A percentile compares a stretch with the other conserved stretches of the same genome.
phyloP scores from a whole-genome alignment of 257 asterid genomes.

The Voacanga thouarsii region DNA sequence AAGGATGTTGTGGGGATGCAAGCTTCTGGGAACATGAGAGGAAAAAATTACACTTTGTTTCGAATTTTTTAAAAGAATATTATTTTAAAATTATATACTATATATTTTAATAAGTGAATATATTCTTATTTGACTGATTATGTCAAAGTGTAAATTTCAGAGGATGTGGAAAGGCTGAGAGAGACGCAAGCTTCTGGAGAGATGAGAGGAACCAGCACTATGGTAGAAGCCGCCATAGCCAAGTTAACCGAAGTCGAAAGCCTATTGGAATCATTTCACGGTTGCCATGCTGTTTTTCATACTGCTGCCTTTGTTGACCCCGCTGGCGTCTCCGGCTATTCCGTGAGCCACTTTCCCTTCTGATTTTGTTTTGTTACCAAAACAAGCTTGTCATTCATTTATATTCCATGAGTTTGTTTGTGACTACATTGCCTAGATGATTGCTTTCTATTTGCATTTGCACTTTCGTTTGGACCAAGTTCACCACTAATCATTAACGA shows the following conservation, averaged over 20 bases:
- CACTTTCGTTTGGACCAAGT: no score
- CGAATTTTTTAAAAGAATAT: no score
- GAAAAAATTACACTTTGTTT: no score
- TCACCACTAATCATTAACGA: no score
- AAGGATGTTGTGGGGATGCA: no score
- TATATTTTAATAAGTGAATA: no score
- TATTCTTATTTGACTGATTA: no score
- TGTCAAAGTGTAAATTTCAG: conserved; percentile 38
- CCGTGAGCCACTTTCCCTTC: conserved; percentile 44
- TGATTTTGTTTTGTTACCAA: not conserved
- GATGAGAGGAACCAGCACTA: conserved; percentile 50
- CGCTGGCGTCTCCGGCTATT: conserved; percentile 81
- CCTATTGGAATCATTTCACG: conserved; percentile 62
- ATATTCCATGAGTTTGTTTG: no score
- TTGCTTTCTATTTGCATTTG: no score
- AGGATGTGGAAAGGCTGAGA: conserved; percentile 77
- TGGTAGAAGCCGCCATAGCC: conserved; percentile 70
- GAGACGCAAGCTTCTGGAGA: conserved; percentile 83
- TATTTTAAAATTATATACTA: no score
- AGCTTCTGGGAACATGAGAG: no score
- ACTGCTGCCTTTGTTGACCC: conserved; percentile 89
- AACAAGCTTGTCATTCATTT: not conserved
- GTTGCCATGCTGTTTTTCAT: conserved; percentile 80
- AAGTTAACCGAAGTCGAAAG: conserved; percentile 48
- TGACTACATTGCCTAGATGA: no score